A percentile compares a stretch with the other conserved stretches of the same genome.
Conservation (phyloP, 2,329 filamentous ascomycete species). For the Penicillium olsonii region DNA sequence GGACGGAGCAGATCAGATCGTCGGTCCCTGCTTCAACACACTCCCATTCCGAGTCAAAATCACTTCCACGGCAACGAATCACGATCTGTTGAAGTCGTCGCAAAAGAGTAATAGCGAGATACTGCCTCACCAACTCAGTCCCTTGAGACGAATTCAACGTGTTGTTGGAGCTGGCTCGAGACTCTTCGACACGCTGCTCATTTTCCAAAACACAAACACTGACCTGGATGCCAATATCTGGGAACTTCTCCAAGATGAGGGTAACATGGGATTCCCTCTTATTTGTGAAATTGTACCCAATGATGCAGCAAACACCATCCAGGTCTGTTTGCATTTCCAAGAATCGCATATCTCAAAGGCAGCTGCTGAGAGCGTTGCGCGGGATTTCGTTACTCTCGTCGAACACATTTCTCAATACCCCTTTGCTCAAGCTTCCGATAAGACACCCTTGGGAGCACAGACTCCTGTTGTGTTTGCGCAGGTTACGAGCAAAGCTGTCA, state of each 20-base stretch:
- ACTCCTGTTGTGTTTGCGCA: slow-evolving; percentile 31
- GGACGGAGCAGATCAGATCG: slow-evolving; percentile 67
- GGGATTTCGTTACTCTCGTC: slow-evolving; percentile 35
- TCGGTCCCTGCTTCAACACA: slow-evolving; percentile 94
- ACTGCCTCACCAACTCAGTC: slow-evolving; percentile 71
- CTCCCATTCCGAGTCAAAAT: slow-evolving; percentile 68
- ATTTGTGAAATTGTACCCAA: slow-evolving; percentile 73
- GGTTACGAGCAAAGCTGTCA: slow-evolving; percentile 4
- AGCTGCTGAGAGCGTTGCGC: slow-evolving; percentile 26
- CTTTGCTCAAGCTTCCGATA: slow-evolving; percentile 31
- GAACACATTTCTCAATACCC: slow-evolving; percentile 37
- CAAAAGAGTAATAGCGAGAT: slow-evolving; percentile 64
- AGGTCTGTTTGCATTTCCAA: slow-evolving; percentile 65
- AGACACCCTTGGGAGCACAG: slow-evolving; percentile 18
- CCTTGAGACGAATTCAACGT: slow-evolving; percentile 70
- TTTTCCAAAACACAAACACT: slow-evolving; percentile 67
- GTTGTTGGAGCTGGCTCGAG: slow-evolving; percentile 48
- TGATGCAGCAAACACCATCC: slow-evolving; percentile 53
- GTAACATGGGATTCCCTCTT: slow-evolving; percentile 67
- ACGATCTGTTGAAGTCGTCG: slow-evolving; percentile 60
- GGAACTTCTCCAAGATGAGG: slow-evolving; percentile 52
- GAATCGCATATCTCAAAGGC: slow-evolving; percentile 24
- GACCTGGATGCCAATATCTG: slow-evolving; percentile 52
- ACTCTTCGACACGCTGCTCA: slow-evolving; percentile 78
- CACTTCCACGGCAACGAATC: slow-evolving; percentile 50